Base-by-base conservation (phyloP, 2,329 filamentous ascomycete species). In the Verticillium tricorpus region DNA sequence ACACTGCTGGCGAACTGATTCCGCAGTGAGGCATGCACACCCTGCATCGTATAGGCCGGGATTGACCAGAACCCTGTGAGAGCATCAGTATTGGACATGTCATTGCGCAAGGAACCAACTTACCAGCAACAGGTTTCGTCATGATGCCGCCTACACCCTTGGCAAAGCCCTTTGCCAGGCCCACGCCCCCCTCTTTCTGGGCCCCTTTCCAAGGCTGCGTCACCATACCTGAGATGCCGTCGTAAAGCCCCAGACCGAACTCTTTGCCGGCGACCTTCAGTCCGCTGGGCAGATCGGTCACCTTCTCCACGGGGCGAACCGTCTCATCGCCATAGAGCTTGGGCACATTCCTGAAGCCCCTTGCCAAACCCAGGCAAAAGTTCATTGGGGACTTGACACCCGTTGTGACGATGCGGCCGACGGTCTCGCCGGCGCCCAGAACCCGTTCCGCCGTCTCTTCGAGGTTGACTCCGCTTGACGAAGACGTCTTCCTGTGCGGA, bases 291-390 rank as follows among this genome's bases (percentile, higher is more conserved):
- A 96, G 78, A 59, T 88, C 89, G 0, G 90, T 93, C 5, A 97
- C 90, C 67, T 91, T 92, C 62, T 92, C 89, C 1, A 85, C 79
- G n/a, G 89, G 89, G 9, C 91, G 84, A 1, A 97, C 87, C 1
- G 88, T 93, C 1, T 91, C 87, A 69, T 96, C 93, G 52, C 93
- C 90, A 71, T 97, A 97, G 1, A 97, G 78, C 67, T 86, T 89
- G 0, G 93, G 93, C 6, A 91, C 89, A 68, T 97, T 97, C 71
- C 94, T 89, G 72, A 97, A 96, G 0, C 93, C 93, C 73, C 90
- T 90, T 0, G 93, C 90, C 40, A 97, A 76, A 1, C 90, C 90
- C 52, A 97, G 77, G 50, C 91, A 91, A 65, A 97, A 89, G 72
- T 96, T 92, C 82, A 95, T 89, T 0, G 93, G 93, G 1, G 89